phyloP scores from a whole-genome alignment of 177 flowering plant genomes.

The Vitis hybrid region DNA sequence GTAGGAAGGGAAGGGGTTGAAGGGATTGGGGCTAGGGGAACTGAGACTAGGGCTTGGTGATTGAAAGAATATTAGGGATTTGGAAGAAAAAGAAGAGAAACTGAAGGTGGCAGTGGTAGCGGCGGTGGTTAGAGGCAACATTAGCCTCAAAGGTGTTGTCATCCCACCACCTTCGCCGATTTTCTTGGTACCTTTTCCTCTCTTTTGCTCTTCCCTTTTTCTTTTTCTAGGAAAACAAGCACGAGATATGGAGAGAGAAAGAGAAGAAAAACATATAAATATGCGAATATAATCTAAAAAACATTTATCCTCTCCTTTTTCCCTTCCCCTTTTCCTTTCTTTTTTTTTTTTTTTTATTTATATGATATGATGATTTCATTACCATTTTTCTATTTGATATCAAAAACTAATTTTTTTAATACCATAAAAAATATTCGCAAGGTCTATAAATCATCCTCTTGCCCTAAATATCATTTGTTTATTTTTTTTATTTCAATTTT shows the following conservation, averaged over 20 bases:
- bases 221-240: too few relatives aligned
- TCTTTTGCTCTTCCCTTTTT: neutral
- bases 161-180: neutral
- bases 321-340: neutral
- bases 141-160: slow-evolving; percentile 20
- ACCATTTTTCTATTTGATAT: too few relatives aligned
- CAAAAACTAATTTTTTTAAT: too few relatives aligned
- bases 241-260: too few relatives aligned
- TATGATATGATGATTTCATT: too few relatives aligned
- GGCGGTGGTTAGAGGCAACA: slow-evolving; percentile 17
- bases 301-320: neutral
- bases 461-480: too few relatives aligned
- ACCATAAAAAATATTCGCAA: too few relatives aligned
- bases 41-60: slow-evolving; percentile 13
- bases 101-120: neutral
- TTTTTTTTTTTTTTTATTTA: neutral
- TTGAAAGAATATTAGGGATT: slow-evolving; percentile 1
- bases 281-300: too few relatives aligned
- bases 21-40: slow-evolving; percentile 1
- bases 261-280: too few relatives aligned
- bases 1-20: neutral
- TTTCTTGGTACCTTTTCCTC: slow-evolving; percentile 6
- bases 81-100: slow-evolving; percentile 5
- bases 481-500: too few relatives aligned
- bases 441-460: too few relatives aligned